Evolutionary conservation across 116 monocot genomes (phyloP), one percentile per base, ranked within the genome.

Genomic region (Trichopus zeylanicus): DNA sequence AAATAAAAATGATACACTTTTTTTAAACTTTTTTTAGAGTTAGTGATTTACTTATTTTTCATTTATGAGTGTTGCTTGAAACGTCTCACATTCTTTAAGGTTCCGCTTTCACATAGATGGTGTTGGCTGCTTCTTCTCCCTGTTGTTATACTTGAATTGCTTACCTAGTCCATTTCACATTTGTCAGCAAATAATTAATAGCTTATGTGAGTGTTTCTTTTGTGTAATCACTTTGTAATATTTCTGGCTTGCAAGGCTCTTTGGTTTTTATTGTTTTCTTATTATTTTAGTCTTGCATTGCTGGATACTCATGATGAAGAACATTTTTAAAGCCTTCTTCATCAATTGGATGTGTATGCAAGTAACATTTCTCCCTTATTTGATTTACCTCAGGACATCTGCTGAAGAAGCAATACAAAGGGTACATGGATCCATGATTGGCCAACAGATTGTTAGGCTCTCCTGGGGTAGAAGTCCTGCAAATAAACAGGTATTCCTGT

Each of bases 361-460:
- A n/a, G n/a, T n/a, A n/a, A n/a, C n/a, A n/a, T n/a, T n/a, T n/a
- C n/a, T n/a, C 21, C 18, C 21, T 49, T 25, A 49, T 70, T 66
- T 54, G 11, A 4, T 31, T 58, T 71, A 26, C 67, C 26, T 33
- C 16, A 95, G 94, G 67, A 55, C 80, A 60, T 78, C 75, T 69
- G 94, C 90, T 61, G 94, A 95, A 74, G 94, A 95, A 38, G 89
- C 94, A 26, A 77, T 86, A 57, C 86, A 78, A 53, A 75, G 86
- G 63, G 66, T 82, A 56, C 81, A 94, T 69, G 94, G 94, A 62
- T 73, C 80, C 1, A 69, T 83, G 73, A 89, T 95, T 37, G 90
- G 94, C 49, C 89, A 89, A 70, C 94, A 89, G 68, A 63, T 81
- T 55, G 94, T 89, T 48, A 78, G 86, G 55, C 86, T 95, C 55